Evolutionary conservation across 345 rosid genomes (phyloP).

Genomic region (Adansonia digitata): DNA sequence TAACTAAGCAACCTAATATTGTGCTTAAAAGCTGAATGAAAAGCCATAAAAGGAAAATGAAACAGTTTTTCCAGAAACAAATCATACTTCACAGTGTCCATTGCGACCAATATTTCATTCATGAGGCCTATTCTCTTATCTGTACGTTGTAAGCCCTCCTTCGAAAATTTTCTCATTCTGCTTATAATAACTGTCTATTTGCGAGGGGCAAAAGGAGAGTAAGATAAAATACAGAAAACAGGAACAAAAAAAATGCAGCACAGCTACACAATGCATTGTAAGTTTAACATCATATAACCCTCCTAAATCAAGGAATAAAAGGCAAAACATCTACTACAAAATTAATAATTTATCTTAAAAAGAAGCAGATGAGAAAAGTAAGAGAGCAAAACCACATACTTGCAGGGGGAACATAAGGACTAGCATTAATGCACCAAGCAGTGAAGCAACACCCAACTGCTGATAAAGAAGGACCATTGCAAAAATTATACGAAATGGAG

Average conservation of each 20-base stretch:
- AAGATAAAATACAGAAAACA: no score
- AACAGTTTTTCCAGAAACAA: conserved; percentile 9
- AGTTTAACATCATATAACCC: no score
- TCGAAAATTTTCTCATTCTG: conserved; percentile 64
- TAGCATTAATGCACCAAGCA: conserved; percentile 84
- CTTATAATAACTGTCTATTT: no score
- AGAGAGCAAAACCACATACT: no score
- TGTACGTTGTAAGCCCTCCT: no score
- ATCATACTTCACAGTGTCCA: no score
- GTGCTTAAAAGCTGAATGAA: background rate
- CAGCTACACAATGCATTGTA: no score
- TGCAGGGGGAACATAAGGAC: conserved; percentile 88
- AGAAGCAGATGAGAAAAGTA: background rate
- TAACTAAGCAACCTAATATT: background rate
- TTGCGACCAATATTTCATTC: conserved; percentile 47
- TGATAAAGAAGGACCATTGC: conserved; percentile 85
- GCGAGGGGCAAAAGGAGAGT: no score
- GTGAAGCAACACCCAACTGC: conserved; percentile 85
- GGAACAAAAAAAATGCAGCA: no score
- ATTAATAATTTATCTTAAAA: background rate
- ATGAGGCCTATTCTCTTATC: conserved; percentile 46
- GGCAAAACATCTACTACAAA: background rate
- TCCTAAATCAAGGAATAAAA: no score
- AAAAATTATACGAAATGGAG: conserved; percentile 84
- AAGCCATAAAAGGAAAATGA: background rate